A percentile compares a stretch with the other conserved stretches of the same genome.
Evolutionary conservation across 768 basidiomycete genomes (phyloP).

Genomic region (Phanerochaete carnosa): DNA sequence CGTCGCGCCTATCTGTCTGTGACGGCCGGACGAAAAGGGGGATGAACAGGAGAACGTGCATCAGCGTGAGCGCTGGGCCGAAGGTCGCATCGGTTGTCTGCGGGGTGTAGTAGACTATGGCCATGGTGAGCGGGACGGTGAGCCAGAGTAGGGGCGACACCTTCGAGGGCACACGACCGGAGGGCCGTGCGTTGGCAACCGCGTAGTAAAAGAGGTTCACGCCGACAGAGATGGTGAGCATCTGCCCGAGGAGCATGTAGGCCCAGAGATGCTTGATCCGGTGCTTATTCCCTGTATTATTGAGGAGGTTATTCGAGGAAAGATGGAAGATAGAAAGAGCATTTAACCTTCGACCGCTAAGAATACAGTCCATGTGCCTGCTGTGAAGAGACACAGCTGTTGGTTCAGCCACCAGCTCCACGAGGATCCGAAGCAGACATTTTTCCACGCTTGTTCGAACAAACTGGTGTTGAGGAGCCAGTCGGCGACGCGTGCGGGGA

Average conservation of each 20-base stretch:
- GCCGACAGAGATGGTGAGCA: conserved; percentile 69
- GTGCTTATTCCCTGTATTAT: conserved; percentile 31
- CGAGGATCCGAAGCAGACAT: conserved; percentile 27
- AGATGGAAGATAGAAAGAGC: background rate
- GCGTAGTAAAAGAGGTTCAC: conserved; percentile 61
- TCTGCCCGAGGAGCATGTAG: conserved; percentile 70
- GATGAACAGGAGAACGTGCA: conserved; percentile 55
- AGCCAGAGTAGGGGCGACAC: conserved; percentile 31
- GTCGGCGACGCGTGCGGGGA: conserved; percentile 35
- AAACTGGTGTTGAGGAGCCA: conserved; percentile 56
- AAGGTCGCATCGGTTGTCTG: conserved; percentile 42
- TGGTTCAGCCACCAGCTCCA: conserved; percentile 72
- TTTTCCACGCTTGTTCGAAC: conserved; percentile 57
- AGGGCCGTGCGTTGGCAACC: conserved; percentile 23
- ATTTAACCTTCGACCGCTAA: conserved; percentile 47
- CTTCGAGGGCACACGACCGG: background rate
- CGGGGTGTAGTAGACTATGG: conserved; percentile 43
- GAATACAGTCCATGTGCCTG: conserved; percentile 53
- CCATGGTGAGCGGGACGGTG: conserved; percentile 43
- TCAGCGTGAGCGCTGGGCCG: conserved; percentile 54
- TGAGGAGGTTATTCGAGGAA: background rate
- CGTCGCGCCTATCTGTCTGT: background rate
- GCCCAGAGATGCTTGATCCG: conserved; percentile 53
- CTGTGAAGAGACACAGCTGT: conserved; percentile 59
- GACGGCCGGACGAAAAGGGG: conserved; percentile 34